Evolutionary conservation across 78 protist genomes (phyloP).

Genomic region (Dictyostelium brefeldianum): DNA sequence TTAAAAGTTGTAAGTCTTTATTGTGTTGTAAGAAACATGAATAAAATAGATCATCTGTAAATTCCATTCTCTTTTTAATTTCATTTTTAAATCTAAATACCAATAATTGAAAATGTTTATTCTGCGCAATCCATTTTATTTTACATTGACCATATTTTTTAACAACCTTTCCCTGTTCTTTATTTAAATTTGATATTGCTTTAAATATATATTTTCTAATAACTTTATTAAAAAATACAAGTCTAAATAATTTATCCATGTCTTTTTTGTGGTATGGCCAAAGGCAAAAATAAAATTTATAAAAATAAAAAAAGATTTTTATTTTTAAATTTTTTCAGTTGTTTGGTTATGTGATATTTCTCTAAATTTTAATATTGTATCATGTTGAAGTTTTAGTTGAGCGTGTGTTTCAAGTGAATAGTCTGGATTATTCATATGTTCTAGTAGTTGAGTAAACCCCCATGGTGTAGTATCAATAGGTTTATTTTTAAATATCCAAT

Average conservation of each 20-base stretch:
- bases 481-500: not conserved
- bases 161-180: not conserved
- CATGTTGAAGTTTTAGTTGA: no score
- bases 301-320: no score
- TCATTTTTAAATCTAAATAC: not conserved
- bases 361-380: no score
- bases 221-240: not conserved
- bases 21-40: not conserved
- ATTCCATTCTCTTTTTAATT: not conserved
- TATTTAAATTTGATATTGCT: not conserved
- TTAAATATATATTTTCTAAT: not conserved
- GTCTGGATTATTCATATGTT: no score
- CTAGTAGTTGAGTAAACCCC: no score
- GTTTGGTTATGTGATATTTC: no score
- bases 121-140: not conserved
- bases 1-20: not conserved
- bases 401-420: no score
- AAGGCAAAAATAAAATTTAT: no score
- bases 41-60: not conserved
- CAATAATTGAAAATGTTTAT: not conserved
- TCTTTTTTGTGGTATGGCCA: no score
- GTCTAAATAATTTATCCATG: not conserved
- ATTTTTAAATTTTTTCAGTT: no score
- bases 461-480: no score
- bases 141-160: constrained; percentile 1